Evolutionary conservation across 1,284 basidiomycete genomes (phyloP).

Genomic region (Ceratobasidium sp.): DNA sequence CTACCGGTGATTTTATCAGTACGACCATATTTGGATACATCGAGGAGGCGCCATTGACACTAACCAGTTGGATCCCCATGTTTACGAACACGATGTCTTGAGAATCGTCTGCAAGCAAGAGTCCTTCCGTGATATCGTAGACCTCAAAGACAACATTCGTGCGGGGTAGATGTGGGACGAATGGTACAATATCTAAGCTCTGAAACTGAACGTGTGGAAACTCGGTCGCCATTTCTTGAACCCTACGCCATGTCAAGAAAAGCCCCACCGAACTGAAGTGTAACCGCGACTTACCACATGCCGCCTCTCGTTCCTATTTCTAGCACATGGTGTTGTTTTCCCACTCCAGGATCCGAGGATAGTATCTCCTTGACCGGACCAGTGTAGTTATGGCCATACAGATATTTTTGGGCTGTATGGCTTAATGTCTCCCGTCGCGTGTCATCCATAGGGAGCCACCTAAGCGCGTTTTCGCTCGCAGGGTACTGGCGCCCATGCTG

Average conservation of each 20-base stretch:
- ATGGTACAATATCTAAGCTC: slow-evolving; percentile 4
- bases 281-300: not conserved
- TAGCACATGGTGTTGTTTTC: not conserved
- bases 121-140: too few species aligned
- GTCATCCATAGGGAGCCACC: slow-evolving; percentile 21
- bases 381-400: not conserved
- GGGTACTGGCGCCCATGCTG: slow-evolving; percentile 8
- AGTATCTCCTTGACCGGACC: slow-evolving; percentile 15
- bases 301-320: not conserved
- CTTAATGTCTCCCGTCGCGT: not conserved
- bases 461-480: not conserved
- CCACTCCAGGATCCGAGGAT: not conserved
- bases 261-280: not conserved
- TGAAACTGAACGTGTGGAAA: slow-evolving; percentile 21
- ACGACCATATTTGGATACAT: not conserved
- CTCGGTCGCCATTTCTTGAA: slow-evolving; percentile 13
- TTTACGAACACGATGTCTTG: slow-evolving; percentile 13
- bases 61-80: not conserved
- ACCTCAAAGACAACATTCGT: slow-evolving; percentile 6
- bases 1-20: not conserved
- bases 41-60: not conserved
- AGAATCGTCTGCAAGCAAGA: not conserved
- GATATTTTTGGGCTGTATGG: not conserved
- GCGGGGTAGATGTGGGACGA: not conserved
- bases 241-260: not conserved